Evolutionary conservation across 768 basidiomycete species (phyloP), one percentile per base, ranked within the genome.

Genomic region (Amanita subjunquillea): DNA sequence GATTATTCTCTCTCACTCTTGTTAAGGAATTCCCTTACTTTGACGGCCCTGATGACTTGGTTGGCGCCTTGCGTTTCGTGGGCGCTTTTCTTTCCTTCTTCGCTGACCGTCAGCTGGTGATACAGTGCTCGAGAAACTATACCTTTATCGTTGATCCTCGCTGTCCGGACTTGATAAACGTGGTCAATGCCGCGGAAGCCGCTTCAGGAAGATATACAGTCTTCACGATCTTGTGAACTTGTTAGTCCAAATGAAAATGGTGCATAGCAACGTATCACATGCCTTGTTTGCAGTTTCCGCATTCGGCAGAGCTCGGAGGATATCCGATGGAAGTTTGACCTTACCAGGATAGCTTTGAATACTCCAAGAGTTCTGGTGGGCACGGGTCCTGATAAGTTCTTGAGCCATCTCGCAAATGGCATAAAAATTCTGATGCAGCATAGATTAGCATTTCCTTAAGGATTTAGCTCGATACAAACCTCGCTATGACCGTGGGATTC

Each of bases 401-500:
- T 96, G 91, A 0, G 95, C 85, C 6, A 98, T 74, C 59, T 99
- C 96, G 57, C 87, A 83, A 54, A 91, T 73, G 7, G 82, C 75
- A 62, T 96, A 98, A 38, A 99, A 72, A 63, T 91, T 88, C 94
- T 96, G 23, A 36, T 22, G n/a, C 4, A 34, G 22, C 29, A 6
- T 23, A 10, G 2, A 25, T 25, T 10, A 36, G 17, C 15, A 8
- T 23, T 32, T 6, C 3, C 45, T 22, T 22, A 15, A 39, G 12
- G 13, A 9, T 44, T 34, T 4, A 20, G 6, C 39, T n/a, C 43
- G 17, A 15, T 43, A 54, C 69, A 41, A 51, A 91, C 91, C 73
- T 89, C 83, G 67, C 82, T 87, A 55, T 78, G 75, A 1, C 72
- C 66, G 55, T 83, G 75, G 1, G 83, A 82, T 45, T 83, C 79